A percentile compares a stretch with the other conserved stretches of the same genome.
phyloP scores from a whole-genome alignment of 1,139 yeast genomes.

The Diutina mesorugosa region DNA sequence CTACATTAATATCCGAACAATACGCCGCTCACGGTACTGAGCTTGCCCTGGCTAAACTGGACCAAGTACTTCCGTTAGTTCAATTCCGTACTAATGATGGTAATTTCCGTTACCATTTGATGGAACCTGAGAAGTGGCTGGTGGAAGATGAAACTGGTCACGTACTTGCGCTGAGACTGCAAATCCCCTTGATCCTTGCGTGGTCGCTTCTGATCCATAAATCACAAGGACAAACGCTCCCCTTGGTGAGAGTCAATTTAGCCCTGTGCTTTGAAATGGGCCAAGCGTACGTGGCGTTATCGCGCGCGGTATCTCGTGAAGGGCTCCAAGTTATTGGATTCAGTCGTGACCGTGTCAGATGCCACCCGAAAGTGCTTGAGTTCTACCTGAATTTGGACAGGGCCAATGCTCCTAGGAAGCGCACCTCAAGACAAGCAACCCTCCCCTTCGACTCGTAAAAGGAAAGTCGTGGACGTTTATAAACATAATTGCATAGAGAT shows the following conservation, averaged over 20 bases:
- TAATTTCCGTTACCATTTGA: not conserved
- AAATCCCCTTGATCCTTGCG: conserved; percentile 77
- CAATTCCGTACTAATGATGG: not conserved
- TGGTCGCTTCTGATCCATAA: conserved; percentile 96
- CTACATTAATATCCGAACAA: not conserved
- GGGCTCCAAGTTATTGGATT: not conserved
- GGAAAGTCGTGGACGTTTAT: not conserved
- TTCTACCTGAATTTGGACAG: not conserved
- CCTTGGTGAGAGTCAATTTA: conserved; percentile 71
- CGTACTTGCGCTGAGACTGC: conserved; percentile 12
- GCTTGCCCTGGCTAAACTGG: not conserved
- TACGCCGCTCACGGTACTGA: not conserved
- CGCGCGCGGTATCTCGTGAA: conserved; percentile 47
- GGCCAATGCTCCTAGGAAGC: not conserved
- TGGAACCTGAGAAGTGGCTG: conserved; percentile 1
- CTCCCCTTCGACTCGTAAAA: not conserved
- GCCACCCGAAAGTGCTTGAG: conserved; percentile 1
- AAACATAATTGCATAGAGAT: too few species aligned
- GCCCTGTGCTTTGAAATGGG: conserved; percentile 76
- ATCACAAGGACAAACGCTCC: conserved; percentile 91
- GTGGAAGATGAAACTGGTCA: not conserved
- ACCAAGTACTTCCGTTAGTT: not conserved
- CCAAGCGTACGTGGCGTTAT: conserved; percentile 88
- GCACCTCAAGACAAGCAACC: not conserved
- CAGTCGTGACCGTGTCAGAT: not conserved